Evolutionary conservation across 495 filamentous ascomycete species (phyloP).

Genomic region (Aspergillus steynii): DNA sequence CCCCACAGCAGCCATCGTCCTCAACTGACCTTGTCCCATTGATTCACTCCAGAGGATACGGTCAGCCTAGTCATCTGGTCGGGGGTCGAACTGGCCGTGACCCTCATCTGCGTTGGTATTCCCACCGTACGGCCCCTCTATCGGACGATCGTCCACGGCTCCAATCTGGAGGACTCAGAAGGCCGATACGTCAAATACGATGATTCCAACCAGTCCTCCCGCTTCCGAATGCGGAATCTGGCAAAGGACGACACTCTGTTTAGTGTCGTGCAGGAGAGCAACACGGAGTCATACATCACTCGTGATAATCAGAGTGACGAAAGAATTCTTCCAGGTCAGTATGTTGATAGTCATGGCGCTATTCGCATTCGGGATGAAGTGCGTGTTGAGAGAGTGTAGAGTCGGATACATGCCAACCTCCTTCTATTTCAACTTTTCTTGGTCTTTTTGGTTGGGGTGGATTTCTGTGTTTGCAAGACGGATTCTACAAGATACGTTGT

Average conservation of each 20-base stretch:
- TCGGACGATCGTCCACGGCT: slow-evolving; percentile 18
- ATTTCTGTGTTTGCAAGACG: too few species aligned
- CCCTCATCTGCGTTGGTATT: slow-evolving; percentile 25
- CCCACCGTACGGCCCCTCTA: slow-evolving; percentile 23
- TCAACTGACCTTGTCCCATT: background rate
- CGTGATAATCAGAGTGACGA: slow-evolving; percentile 17
- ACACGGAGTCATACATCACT: slow-evolving; percentile 5
- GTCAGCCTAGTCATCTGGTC: slow-evolving; percentile 23
- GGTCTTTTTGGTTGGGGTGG: too few species aligned
- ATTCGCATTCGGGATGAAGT: slow-evolving; percentile 15
- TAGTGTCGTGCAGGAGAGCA: background rate
- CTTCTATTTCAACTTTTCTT: too few species aligned
- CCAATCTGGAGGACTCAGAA: slow-evolving; percentile 14
- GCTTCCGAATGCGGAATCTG: slow-evolving; percentile 1
- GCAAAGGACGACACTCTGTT: slow-evolving; percentile 7
- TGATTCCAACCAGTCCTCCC: slow-evolving; percentile 1
- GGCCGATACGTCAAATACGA: slow-evolving; percentile 11
- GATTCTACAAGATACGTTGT: too few species aligned
- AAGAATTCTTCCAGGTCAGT: slow-evolving; percentile 13
- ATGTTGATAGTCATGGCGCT: background rate
- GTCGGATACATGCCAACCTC: too few species aligned
- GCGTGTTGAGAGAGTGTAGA: slow-evolving; percentile 8
- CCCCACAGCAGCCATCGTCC: too few species aligned
- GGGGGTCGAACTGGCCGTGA: slow-evolving; percentile 23
- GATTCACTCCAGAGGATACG: slow-evolving; percentile 16